Evolutionary conservation across 345 rosid genomes (phyloP).

Genomic region (Corchorus olitorius): DNA sequence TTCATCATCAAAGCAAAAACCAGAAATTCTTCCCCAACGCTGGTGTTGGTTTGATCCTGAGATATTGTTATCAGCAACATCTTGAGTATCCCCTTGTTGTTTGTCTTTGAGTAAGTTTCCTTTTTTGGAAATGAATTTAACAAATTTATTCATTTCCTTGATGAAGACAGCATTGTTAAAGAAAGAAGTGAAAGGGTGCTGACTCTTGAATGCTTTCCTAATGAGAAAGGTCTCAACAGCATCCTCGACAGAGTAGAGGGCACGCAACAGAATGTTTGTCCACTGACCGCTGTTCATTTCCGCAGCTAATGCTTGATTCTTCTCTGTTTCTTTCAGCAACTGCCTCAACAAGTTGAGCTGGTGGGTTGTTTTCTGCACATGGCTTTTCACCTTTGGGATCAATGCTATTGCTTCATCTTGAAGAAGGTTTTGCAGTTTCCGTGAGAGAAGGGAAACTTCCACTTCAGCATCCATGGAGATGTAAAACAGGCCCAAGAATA

Average conservation of each 20-base stretch:
- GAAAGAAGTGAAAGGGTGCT: background rate
- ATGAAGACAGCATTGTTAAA: background rate
- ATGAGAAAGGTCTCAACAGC: background rate
- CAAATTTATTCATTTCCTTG: background rate
- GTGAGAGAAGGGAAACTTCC: background rate
- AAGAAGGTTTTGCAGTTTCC: slow-evolving; percentile 1
- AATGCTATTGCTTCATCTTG: background rate
- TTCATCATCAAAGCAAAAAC: background rate
- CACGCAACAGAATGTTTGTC: background rate
- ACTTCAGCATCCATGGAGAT: slow-evolving; percentile 4
- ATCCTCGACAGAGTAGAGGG: background rate
- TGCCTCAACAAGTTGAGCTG: background rate
- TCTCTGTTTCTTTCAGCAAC: background rate
- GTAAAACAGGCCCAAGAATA: background rate
- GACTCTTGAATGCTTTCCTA: background rate
- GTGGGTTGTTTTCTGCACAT: background rate
- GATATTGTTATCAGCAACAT: background rate
- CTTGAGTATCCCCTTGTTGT: background rate
- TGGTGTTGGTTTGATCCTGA: background rate
- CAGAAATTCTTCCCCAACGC: slow-evolving; percentile 7
- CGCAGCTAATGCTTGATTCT: background rate
- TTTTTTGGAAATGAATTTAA: background rate
- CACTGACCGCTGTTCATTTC: background rate
- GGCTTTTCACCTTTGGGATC: background rate
- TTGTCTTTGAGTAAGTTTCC: background rate